Evolutionary conservation across 345 rosid genomes (phyloP), one percentile per base, ranked within the genome.

Genomic region (Heritiera littoralis): DNA sequence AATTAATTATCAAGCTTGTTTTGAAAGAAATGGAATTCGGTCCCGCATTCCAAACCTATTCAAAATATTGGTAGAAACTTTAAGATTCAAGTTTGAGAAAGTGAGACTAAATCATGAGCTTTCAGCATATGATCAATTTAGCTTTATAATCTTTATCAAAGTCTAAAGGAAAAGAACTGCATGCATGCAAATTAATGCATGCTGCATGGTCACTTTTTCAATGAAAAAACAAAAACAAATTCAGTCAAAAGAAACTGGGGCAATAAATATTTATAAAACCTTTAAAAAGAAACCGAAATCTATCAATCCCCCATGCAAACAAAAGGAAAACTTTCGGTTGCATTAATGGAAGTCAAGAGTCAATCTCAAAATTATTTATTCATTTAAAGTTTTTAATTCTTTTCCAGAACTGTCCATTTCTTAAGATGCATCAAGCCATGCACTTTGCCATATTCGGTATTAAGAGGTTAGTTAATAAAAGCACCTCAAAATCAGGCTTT

Each of bases 401-500:
- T 51, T 71, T 71, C 1, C 17, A 6, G 48, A 14, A 20, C 35
- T 23, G 55, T 40, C 67, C 52, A 20, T 20, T n/a, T 23, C 66
- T 40, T 20, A 58, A 18, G 54, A 58, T 41, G 23, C 77, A 74
- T 54, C 32, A 73, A 70, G 0, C 18, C 55, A 48, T 48, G 56
- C 64, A 56, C 52, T 40, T 74, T 59, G 52, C 77, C 54, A 41
- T 41, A 2, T 54, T 72, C 76, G 76, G 63, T 52, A 72, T 17
- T 8, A 52, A 72, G 48, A 23, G 60, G 7, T 54, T 38, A 28
- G 8, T 46, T 18, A n/a, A 15, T 1, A 13, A 74, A 74, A 79
- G 56, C 70, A 40, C 82, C 88, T 52, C n/a, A 23, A 81, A 83
- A 74, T 85, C 81, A 83, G 88, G 88, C 52, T 43, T 67, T 43